phyloP scores from a whole-genome alignment of 140 eudicot genomes.

The Erigeron philadelphicus region DNA sequence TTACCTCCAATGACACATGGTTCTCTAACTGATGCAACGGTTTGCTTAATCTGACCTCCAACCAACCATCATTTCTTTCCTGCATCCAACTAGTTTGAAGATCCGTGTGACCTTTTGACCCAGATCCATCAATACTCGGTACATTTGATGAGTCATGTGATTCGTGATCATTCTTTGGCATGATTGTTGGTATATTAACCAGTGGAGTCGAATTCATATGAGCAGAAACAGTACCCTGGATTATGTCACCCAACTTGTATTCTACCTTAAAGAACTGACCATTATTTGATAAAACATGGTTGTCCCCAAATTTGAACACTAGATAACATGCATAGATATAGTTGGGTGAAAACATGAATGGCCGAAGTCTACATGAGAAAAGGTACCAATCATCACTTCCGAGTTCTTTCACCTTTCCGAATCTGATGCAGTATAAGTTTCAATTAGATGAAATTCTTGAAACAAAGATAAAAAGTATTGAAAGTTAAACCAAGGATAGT shows the following conservation, averaged over 20 bases:
- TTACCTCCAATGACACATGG: background rate
- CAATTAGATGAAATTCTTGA: background rate
- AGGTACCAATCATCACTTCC: background rate
- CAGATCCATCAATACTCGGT: background rate
- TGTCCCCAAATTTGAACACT: slow-evolving; percentile 20
- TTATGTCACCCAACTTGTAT: background rate
- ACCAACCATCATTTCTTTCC: slow-evolving; percentile 27
- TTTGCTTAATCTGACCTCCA: slow-evolving; percentile 18
- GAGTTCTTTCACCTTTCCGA: background rate
- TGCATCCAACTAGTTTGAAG: background rate
- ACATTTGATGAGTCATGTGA: background rate
- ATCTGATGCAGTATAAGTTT: background rate
- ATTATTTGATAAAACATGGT: background rate
- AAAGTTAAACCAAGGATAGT: too few relatives aligned
- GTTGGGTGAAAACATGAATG: slow-evolving; percentile 11
- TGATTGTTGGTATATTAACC: too few relatives aligned
- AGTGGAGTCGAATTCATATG: background rate
- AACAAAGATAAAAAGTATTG: too few relatives aligned
- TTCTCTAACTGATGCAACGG: slow-evolving; percentile 11
- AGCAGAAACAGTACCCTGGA: background rate
- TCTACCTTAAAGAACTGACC: background rate
- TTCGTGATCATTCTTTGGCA: background rate
- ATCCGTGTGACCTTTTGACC: background rate
- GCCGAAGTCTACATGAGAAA: background rate
- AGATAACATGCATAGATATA: slow-evolving; percentile 15